These are phyloP conservation scores for Erythrobasidium hasegawianum DNA, from an alignment of 1,284 basidiomycete genomes.

Conservation along the genomic window DNA sequence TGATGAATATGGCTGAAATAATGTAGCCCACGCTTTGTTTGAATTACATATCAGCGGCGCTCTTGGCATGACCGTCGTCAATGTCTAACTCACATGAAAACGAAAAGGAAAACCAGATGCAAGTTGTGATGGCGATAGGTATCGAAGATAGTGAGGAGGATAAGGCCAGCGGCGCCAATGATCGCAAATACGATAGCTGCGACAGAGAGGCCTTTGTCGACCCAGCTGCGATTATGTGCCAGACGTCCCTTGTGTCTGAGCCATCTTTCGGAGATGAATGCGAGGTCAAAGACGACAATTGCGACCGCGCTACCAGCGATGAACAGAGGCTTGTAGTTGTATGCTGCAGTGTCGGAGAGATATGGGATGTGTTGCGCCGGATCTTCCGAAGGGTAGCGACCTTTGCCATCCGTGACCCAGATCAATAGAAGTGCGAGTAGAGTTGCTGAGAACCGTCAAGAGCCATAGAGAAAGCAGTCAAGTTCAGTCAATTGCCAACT, in stretches of 20 bases:
- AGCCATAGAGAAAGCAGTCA: not conserved
- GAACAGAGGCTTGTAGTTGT: slow-evolving; percentile 28
- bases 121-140: slow-evolving; percentile 13
- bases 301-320: slow-evolving; percentile 32
- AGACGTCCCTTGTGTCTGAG: slow-evolving; percentile 30
- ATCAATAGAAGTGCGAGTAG: slow-evolving; percentile 27
- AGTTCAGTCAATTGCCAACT: not conserved
- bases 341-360: slow-evolving; percentile 24
- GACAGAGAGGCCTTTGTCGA: slow-evolving; percentile 22
- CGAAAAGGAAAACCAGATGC: slow-evolving; percentile 11
- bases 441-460: slow-evolving; percentile 8
- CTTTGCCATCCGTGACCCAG: slow-evolving; percentile 24
- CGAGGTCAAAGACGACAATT: slow-evolving; percentile 29
- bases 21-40: slow-evolving; percentile 23
- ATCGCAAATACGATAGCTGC: slow-evolving; percentile 12
- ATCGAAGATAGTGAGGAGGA: slow-evolving; percentile 29
- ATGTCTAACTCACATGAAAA: slow-evolving; percentile 34
- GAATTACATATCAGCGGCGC: too few relatives aligned
- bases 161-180: slow-evolving; percentile 21
- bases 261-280: slow-evolving; percentile 34
- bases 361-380: slow-evolving; percentile 16
- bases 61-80: too few relatives aligned
- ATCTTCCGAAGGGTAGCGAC: slow-evolving; percentile 15
- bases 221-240: slow-evolving; percentile 20
- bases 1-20: slow-evolving; percentile 32